Percentiles rank a stretch among this genome's conserved stretches.
Conservation (phyloP, 495 filamentous ascomycete genomes). For the Pyrenula aspistea region DNA sequence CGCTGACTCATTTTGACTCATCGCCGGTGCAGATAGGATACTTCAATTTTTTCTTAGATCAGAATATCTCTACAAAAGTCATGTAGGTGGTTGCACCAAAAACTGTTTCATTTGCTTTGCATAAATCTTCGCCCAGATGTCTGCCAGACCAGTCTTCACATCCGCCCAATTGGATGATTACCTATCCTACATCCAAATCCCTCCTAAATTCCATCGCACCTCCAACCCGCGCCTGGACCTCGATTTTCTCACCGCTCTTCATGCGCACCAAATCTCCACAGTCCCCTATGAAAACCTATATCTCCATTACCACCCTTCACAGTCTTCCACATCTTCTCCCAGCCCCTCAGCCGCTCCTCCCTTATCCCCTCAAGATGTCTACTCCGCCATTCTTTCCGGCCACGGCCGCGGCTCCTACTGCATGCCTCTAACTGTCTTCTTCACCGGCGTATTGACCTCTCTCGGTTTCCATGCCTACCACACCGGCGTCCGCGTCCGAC, state of each 20-base stretch:
- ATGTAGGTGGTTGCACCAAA: neutral
- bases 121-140: slow-evolving; percentile 8
- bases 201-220: slow-evolving; percentile 11
- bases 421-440: slow-evolving; percentile 63
- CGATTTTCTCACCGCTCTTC: slow-evolving; percentile 10
- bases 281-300: slow-evolving; percentile 63
- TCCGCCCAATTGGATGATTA: slow-evolving; percentile 16
- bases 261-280: slow-evolving; percentile 36
- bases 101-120: slow-evolving; percentile 14
- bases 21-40: neutral
- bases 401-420: slow-evolving; percentile 62
- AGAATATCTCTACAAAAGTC: neutral
- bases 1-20: neutral
- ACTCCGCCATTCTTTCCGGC: slow-evolving; percentile 45
- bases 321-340: neutral
- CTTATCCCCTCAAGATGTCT: slow-evolving; percentile 36
- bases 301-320: slow-evolving; percentile 34
- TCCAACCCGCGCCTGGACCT: neutral
- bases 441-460: slow-evolving; percentile 47
- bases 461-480: slow-evolving; percentile 48
- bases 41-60: neutral
- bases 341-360: no score
- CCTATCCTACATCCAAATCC: slow-evolving; percentile 11
- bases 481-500: slow-evolving; percentile 31
- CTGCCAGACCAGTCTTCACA: slow-evolving; percentile 9